These are phyloP conservation scores for Homolaphlyctis polyrhiza DNA, from an alignment of 371 early-diverging fungal genomes.

Conservation along the genomic window DNA sequence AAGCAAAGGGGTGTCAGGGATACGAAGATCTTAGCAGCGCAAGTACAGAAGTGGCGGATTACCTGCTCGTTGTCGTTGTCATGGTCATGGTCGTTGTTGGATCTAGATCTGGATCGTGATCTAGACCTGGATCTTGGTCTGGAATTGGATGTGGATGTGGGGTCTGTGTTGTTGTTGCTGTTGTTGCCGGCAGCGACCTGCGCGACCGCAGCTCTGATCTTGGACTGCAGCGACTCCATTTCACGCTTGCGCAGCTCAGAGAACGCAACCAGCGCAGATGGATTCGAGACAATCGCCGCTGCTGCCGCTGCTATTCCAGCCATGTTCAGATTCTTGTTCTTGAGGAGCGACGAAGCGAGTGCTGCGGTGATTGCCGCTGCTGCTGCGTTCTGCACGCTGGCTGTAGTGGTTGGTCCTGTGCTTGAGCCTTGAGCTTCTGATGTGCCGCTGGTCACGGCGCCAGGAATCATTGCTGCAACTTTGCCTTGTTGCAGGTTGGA, in stretches of 20 bases:
- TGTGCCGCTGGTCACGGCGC: too few relatives aligned
- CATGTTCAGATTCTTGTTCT: slow-evolving; percentile 1
- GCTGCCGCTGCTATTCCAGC: slow-evolving; percentile 10
- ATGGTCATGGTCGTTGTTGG: too few relatives aligned
- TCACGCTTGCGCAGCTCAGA: slow-evolving; percentile 12
- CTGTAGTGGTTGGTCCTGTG: neutral
- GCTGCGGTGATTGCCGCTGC: slow-evolving; percentile 2
- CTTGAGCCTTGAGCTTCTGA: too few relatives aligned
- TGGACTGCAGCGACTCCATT: slow-evolving; percentile 9
- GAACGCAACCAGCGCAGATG: slow-evolving; percentile 8
- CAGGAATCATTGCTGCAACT: too few relatives aligned
- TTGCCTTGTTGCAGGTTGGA: too few relatives aligned
- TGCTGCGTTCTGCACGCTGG: neutral
- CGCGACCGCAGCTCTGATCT: slow-evolving; percentile 15
- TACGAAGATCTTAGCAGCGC: too few relatives aligned
- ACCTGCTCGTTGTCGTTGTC: too few relatives aligned
- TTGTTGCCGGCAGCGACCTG: slow-evolving; percentile 7
- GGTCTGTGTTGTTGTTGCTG: too few relatives aligned
- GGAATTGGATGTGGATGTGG: neutral
- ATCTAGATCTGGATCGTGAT: too few relatives aligned
- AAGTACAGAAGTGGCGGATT: too few relatives aligned
- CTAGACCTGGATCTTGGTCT: neutral
- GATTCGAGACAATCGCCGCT: slow-evolving; percentile 11
- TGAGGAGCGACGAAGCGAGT: slow-evolving; percentile 3
- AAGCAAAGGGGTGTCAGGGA: too few relatives aligned